These are phyloP conservation scores for Graphiopsis chlorocephala DNA, from an alignment of 2,329 filamentous ascomycete genomes.

Conservation along the genomic window DNA sequence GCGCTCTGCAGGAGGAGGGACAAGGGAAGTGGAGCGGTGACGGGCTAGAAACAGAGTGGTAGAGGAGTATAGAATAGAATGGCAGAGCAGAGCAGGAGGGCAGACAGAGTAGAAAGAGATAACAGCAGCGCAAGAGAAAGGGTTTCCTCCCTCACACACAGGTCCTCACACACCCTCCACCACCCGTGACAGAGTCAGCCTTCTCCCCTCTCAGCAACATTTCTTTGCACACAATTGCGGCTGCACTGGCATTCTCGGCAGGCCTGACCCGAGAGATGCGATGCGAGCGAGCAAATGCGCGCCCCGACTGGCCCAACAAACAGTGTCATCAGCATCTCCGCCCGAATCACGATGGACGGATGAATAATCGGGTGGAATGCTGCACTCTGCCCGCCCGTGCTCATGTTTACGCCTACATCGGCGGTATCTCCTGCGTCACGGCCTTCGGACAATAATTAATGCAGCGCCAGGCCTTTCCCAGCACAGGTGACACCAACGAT, in stretches of 20 bases:
- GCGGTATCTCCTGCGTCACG: not conserved
- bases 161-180: not conserved
- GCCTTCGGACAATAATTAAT: not conserved
- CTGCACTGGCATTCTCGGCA: constrained; percentile 2
- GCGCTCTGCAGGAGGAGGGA: not conserved
- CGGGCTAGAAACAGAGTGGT: not conserved
- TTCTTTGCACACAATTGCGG: not conserved
- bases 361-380: constrained; percentile 3
- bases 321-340: not conserved
- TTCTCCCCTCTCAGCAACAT: not conserved
- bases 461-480: not conserved
- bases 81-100: not conserved
- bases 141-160: not conserved
- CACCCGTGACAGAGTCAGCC: not conserved
- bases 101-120: not conserved
- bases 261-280: not conserved
- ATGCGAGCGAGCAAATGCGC: not conserved
- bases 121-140: not conserved
- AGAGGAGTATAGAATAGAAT: not conserved
- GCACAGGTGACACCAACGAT: not conserved
- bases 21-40: not conserved
- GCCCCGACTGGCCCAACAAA: constrained; percentile 6
- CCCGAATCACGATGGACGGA: constrained; percentile 2
- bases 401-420: not conserved
- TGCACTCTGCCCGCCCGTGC: not conserved